These are phyloP conservation scores for Zygoascus hellenicus DNA, from an alignment of 1,139 yeast species.

Conservation along the genomic window DNA sequence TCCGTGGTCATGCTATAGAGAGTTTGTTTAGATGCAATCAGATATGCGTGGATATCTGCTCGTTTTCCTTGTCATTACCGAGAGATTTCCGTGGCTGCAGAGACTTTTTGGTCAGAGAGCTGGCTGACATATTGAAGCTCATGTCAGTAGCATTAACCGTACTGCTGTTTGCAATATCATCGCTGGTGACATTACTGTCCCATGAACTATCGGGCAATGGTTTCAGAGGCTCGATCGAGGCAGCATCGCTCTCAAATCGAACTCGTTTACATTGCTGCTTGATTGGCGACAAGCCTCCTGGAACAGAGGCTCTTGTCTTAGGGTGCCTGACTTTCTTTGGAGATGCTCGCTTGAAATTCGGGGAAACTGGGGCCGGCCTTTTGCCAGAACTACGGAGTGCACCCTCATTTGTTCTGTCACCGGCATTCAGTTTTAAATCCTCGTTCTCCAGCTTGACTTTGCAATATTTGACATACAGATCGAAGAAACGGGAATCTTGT, in stretches of 20 bases:
- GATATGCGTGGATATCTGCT: background rate
- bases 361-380: background rate
- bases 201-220: conserved; percentile 6
- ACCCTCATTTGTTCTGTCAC: background rate
- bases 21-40: too few relatives aligned
- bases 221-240: conserved; percentile 4
- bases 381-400: background rate
- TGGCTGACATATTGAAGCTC: background rate
- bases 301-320: conserved; percentile 6
- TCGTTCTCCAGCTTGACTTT: conserved; percentile 1
- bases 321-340: conserved; percentile 4
- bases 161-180: background rate
- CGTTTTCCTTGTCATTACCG: conserved; percentile 9
- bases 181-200: conserved; percentile 6
- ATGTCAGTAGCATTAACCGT: background rate
- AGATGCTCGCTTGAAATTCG: background rate
- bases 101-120: conserved; percentile 9
- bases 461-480: conserved; percentile 19
- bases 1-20: too few relatives aligned
- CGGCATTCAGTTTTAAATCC: background rate
- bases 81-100: conserved; percentile 4
- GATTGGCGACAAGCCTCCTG: conserved; percentile 3
- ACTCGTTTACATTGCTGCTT: conserved; percentile 9
- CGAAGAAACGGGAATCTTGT: conserved; percentile 18
- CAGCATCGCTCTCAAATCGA: conserved; percentile 8